These are phyloP conservation scores for Fusarium solani-melongenae DNA, from an alignment of 2,329 filamentous ascomycete species.

Conservation along the genomic window DNA sequence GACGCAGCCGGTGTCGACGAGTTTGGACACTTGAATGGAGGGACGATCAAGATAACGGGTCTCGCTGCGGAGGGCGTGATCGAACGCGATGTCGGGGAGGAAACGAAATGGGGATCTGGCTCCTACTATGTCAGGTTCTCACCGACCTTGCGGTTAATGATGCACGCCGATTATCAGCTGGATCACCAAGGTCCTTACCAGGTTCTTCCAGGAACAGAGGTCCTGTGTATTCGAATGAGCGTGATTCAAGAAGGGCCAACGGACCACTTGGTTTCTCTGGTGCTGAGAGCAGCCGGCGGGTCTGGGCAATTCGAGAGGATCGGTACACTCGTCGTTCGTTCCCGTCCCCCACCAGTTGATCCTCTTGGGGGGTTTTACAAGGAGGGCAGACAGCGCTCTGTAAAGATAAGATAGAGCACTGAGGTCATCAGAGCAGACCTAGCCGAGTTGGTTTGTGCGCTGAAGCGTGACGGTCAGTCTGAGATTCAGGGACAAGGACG, in stretches of 20 bases:
- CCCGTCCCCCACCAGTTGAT: background rate
- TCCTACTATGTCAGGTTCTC: background rate
- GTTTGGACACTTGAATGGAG: slow-evolving; percentile 1
- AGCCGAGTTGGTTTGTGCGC: background rate
- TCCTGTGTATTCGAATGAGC: background rate
- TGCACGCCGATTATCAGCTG: background rate
- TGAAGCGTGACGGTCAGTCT: background rate
- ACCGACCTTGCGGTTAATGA: background rate
- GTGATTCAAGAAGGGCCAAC: background rate
- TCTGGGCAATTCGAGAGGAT: background rate
- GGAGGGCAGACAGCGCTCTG: background rate
- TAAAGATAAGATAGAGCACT: background rate
- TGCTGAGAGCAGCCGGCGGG: background rate
- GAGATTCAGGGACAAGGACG: background rate
- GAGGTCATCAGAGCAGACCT: background rate
- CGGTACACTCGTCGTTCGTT: background rate
- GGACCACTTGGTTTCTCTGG: background rate
- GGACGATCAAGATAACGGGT: background rate
- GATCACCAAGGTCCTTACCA: background rate
- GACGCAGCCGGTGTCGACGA: slow-evolving; percentile 3
- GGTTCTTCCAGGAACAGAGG: background rate
- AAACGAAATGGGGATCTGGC: background rate
- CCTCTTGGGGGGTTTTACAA: background rate
- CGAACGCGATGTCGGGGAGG: background rate
- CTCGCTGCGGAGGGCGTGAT: background rate